phyloP scores from a whole-genome alignment of 139 green algal genomes.

The Closterium sp. region DNA sequence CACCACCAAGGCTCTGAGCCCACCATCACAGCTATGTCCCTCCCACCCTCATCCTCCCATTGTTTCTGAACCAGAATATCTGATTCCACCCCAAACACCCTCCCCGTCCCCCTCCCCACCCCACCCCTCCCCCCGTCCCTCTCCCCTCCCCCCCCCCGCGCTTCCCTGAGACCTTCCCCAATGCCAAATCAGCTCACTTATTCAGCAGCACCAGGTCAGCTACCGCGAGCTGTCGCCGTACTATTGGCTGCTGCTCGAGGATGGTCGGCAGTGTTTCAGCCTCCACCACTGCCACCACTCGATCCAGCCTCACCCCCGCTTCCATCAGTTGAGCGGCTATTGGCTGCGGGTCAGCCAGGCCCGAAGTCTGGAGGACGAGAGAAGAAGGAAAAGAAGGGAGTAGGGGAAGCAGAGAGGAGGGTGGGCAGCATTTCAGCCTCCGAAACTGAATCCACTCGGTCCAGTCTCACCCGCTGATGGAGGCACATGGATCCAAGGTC shows the following conservation, averaged over 20 bases:
- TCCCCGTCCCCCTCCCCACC: not conserved
- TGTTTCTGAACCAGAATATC: too few species aligned
- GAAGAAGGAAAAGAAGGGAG: not conserved
- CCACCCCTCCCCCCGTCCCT: not conserved
- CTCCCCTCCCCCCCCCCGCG: not conserved
- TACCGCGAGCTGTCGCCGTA: conserved; percentile 21
- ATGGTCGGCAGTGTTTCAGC: conserved; percentile 27
- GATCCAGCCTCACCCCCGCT: conserved; percentile 11
- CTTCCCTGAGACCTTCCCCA: not conserved
- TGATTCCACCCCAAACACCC: not conserved
- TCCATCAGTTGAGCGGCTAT: conserved; percentile 22
- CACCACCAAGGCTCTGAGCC: not conserved
- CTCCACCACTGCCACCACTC: conserved; percentile 44
- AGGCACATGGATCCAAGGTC: too few species aligned
- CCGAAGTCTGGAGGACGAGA: conserved; percentile 27
- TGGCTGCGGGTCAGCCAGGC: conserved; percentile 31
- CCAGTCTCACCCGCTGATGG: too few species aligned
- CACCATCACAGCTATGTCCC: too few species aligned
- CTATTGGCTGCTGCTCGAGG: conserved; percentile 6
- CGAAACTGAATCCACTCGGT: not conserved
- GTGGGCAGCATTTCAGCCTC: not conserved
- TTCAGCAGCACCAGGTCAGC: conserved; percentile 46
- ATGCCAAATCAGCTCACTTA: conserved; percentile 17
- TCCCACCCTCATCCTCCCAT: too few species aligned
- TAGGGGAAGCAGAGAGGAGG: not conserved